Evolutionary conservation across 2,329 filamentous ascomycete genomes (phyloP), one percentile per base, ranked within the genome.

Genomic region (Rutstroemia sydowiana): DNA sequence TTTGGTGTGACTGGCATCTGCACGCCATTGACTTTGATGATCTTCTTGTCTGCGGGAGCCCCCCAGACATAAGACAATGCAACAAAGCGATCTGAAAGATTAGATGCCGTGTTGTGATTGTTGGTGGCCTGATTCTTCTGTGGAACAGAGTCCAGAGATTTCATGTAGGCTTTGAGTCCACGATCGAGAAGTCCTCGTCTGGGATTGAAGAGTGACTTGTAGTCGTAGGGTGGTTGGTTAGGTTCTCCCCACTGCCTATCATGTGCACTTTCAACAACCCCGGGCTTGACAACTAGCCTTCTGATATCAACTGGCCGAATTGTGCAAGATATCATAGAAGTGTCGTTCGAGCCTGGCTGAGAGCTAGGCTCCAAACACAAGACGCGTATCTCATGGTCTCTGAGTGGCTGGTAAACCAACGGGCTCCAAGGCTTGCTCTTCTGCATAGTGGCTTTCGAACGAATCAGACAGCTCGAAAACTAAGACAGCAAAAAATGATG

Each of bases 61-160:
- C 48, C 48, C 42, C 48, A 46, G 48, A 46, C 34, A 32, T 46
- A 51, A 5, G 42, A 51, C 11, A 51, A n/a, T 23, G 41, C 48
- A 4, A 51, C 18, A 26, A 46, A 51, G 31, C 48, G 32, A 45
- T 46, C 42, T 10, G 42, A 40, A 13, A 51, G 42, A 26, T 40
- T 13, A 7, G 48, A 4, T 11, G 10, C 5, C 1, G 4, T 9
- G 1, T 31, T 26, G 0, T 6, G 18, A 1, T 13, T 3, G 8
- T 5, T 14, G 13, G 16, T 2, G 4, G 18, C 28, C 31, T 40
- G 4, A 26, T 26, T 4, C 23, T 26, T 26, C 4, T 26, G 23
- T 26, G 23, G 4, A 4, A 8, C 23, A 4, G 23, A 26, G 8
- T 28, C n/a, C 34, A 50, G 21, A 31, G 48, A 40, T 31, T 40